A percentile compares a stretch with the other conserved stretches of the same genome.
Conservation (phyloP, 2,329 filamentous ascomycete genomes). For the Trichoderma endophyticum region DNA sequence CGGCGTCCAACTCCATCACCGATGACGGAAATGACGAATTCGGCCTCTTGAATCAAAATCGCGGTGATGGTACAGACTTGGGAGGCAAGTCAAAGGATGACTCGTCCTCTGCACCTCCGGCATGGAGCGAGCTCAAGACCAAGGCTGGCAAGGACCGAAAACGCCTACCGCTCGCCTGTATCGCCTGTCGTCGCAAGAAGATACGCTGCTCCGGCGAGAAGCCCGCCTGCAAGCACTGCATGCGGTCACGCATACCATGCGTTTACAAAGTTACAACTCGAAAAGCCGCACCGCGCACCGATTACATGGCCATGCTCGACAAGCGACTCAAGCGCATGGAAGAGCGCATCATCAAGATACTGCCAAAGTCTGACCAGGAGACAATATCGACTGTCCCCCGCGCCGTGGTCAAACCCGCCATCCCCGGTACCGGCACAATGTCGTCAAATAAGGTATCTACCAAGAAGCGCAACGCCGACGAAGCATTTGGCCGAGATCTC, state of each 20-base stretch:
- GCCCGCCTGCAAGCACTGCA: conserved; percentile 93
- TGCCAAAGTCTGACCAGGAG: conserved; percentile 81
- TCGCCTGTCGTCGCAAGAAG: conserved; percentile 94
- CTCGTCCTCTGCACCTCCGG: conserved; percentile 56
- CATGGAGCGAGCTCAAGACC: conserved; percentile 82
- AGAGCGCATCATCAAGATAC: conserved; percentile 91
- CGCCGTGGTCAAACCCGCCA: conserved; percentile 78
- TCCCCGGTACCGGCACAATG: conserved; percentile 49
- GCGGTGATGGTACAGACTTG: conserved; percentile 52
- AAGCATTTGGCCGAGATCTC: conserved; percentile 80
- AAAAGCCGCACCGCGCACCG: conserved; percentile 89
- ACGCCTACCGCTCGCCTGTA: conserved; percentile 86
- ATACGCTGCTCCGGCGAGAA: conserved; percentile 98
- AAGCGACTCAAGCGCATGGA: conserved; percentile 96
- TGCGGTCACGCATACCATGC: conserved; percentile 87
- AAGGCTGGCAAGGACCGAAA: conserved; percentile 96
- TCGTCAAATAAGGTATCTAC: conserved; percentile 43
- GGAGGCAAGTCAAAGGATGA: conserved; percentile 54
- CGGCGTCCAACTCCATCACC: conserved; percentile 42
- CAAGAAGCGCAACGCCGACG: conserved; percentile 81
- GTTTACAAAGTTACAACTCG: conserved; percentile 96
- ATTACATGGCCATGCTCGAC: conserved; percentile 99
- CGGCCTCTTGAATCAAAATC: conserved; percentile 45
- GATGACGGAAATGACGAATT: conserved; percentile 60
- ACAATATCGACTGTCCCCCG: conserved; percentile 65